Base-by-base conservation (phyloP, 2,329 filamentous ascomycete species). In the Mycosphaerelloides madeirae region DNA sequence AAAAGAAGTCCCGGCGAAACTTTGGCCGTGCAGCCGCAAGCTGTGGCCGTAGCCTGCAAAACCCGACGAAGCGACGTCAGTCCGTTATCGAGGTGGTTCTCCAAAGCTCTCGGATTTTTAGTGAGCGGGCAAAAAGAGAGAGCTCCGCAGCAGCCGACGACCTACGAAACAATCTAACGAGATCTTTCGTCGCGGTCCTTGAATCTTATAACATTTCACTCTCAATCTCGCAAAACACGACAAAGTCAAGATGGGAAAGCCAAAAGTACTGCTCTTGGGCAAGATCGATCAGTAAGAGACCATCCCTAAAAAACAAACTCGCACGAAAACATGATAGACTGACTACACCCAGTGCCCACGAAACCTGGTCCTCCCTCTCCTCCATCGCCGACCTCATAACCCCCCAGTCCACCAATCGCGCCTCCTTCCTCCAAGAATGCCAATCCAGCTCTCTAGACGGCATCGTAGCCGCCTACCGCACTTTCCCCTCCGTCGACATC, bases 371-470 rank as follows among this genome's bases (percentile, higher is more conserved):
- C n/a, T 65, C 74, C 4, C 73, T 93, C 43, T 67, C 70, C 40
- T 64, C 74, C 16, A 65, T 85, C 15, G 84, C 83, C 32, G 79
- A 87, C n/a, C 65, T 90, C 33, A 56, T 90, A 31, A 67, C 68
- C 12, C 80, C 85, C 6, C 70, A 70, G 48, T 72, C 85, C 8
- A 80, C 70, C 15, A 79, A 74, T 63, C 80, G 86, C 43, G 63
- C 67, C 15, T 80, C 80, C 14, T 91, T 94, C 65, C 68, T 91
- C 41, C 63, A 77, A 37, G 84, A 91, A 68, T 83, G 79, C 63
- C 68, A 70, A 38, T 74, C 76, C 15, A 85, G 85, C 15, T 71
- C 73, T 25, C 72, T 88, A n/a, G 79, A 87, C 52, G 81, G 78
- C 49, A 77, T 82, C 25, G 60, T 45, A 9, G 43, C 32, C 19